Evolutionary conservation across 2,329 filamentous ascomycete species (phyloP), one percentile per base, ranked within the genome.

Genomic region (Pseudocercospora musae): DNA sequence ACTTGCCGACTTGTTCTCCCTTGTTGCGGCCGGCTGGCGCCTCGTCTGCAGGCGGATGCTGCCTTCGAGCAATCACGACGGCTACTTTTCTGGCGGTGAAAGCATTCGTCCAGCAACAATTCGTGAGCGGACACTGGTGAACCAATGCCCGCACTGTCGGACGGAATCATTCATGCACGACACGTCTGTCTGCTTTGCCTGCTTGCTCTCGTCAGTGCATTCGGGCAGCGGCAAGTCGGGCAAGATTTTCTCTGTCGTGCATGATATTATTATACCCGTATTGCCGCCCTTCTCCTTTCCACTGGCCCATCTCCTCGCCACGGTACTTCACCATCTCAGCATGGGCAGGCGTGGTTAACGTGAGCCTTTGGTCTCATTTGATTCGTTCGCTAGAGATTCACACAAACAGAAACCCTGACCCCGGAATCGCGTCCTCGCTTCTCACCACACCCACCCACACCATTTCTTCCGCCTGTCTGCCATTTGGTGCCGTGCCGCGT

Each of bases 261-360:
- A 31, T 53, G 15, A 31, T 33, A 33, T 15, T 54, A 29, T 31
- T 54, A 54, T 54, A 54, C 4, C 50, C 50, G 29, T 29, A 21
- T 9, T 54, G 27, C 21, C 23, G 13, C 23, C 8, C 18, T 23
- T 40, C 52, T 54, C 52, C 29, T 37, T 37, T 54, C 40, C 15
- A 23, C 50, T 54, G 25, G 27, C 50, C 50, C 40, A 48, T 21
- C 4, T 48, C 44, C 58, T 62, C 57, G 62, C 62, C 50, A 52
- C 42, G 46, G 31, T 46, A 52, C 52, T 27, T 33, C 52, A 54
- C 27, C 23, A 56, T 56, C 15, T 25, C 33, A 56, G 37, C 53
- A 56, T 42, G 57, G 48, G 53, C 49, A 48, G 29, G 60, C 52
- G 52, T 40, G 40, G n/a, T 54, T 40, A 23, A 29, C n/a, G 33